phyloP scores from a whole-genome alignment of 2,329 filamentous ascomycete genomes.

The Aspergillus alliaceus region DNA sequence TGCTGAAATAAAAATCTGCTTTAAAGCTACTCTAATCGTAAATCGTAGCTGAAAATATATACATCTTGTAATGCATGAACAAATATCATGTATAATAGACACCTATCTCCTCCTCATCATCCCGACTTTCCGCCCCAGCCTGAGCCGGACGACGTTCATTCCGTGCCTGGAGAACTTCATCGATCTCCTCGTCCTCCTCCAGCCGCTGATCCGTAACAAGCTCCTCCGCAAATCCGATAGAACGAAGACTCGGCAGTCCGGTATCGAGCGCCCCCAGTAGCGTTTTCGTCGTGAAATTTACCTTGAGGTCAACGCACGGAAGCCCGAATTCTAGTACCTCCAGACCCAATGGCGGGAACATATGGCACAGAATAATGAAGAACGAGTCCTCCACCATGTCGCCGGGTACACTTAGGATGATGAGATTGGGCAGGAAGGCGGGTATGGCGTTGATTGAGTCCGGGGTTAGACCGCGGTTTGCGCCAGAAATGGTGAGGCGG shows the following conservation, averaged over 20 bases:
- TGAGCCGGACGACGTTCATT: background rate
- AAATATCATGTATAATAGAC: conserved; percentile 20
- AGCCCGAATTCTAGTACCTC: conserved; percentile 30
- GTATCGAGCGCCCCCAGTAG: conserved; percentile 23
- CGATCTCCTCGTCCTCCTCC: conserved; percentile 27
- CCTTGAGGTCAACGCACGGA: conserved; percentile 15
- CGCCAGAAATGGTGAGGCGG: conserved; percentile 25
- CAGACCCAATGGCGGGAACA: conserved; percentile 19
- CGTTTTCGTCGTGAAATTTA: conserved; percentile 21
- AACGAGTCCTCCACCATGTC: conserved; percentile 27
- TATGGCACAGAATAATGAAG: conserved; percentile 24
- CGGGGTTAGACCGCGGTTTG: conserved; percentile 25
- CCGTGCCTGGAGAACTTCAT: conserved; percentile 24
- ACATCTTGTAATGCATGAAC: background rate
- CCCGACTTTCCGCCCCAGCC: background rate
- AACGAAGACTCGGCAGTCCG: conserved; percentile 25
- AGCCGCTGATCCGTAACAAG: conserved; percentile 21
- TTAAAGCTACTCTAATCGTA: background rate
- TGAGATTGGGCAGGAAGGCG: conserved; percentile 24
- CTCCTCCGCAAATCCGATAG: conserved; percentile 28
- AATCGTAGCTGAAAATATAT: background rate
- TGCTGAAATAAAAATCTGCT: background rate
- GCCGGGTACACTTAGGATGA: conserved; percentile 33
- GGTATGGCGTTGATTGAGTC: conserved; percentile 28
- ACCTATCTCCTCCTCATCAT: conserved; percentile 9